Base-by-base conservation (phyloP, 176 grass and related monocot species). In the Triticum timopheevii region DNA sequence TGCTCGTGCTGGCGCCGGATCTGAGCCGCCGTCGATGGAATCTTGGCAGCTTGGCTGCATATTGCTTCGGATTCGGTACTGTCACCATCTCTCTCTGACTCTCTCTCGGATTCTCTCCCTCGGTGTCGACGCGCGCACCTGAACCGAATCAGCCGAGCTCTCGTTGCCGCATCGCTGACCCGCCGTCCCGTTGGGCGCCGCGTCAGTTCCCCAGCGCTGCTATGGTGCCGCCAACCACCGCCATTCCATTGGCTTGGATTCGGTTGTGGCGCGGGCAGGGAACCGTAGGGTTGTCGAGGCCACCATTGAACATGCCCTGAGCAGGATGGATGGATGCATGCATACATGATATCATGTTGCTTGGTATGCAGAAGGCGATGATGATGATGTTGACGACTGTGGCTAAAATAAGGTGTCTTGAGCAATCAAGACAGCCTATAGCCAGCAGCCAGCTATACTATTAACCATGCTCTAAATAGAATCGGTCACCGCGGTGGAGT, bases 21-120 rank as follows among this genome's bases (percentile, higher is more conserved):
- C 72, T 77, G 72, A 86, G 83, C 84, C 13, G 52, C 88, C 72
- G 13, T 73, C 50, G 84, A 52, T 69, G 70, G 58, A 36, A 8
- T 68, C 28, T 35, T 75, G n/a, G 2, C 39, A 22, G 17, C 59
- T 80, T 28, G 13, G 25, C 20, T 67, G 45, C 45, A 0, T 25
- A 6, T 45, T 22, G 38, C 10, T 69, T 38, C 22, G 0, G 71
- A 28, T 64, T 17, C 15, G 30, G 54, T 65, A 83, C 28, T 2
- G 5, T 47, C 9, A 4, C 6, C 61, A 52, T 17, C 7, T 39
- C 69, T 24, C 39, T 25, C 3, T 6, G n/a, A n/a, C 19, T 13
- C 13, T 15, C 1, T 3, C 27, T n/a, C 36, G 1, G 36, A 38
- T 38, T 6, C 25, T 0, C 4, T 34, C 30, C 33, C 16, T 67